Conservation (phyloP, 345 rosid genomes). For the Boechera retrofracta region DNA sequence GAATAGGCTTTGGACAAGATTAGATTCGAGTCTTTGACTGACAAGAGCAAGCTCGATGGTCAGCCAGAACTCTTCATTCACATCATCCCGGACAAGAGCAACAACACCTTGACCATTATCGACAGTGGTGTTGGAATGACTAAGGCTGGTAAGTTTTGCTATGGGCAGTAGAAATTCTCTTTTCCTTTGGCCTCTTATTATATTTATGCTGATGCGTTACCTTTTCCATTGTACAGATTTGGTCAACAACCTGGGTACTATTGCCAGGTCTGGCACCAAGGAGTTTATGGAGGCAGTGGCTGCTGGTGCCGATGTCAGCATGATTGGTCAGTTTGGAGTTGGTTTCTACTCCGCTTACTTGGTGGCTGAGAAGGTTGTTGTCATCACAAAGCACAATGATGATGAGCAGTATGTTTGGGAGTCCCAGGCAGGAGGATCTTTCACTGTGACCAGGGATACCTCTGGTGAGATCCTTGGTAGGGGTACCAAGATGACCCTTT, state of each 20-base stretch:
- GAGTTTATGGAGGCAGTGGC: slow-evolving; percentile 90
- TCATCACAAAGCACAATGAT: slow-evolving; percentile 79
- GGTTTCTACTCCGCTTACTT: slow-evolving; percentile 88
- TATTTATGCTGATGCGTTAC: neutral
- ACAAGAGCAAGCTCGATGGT: slow-evolving; percentile 81
- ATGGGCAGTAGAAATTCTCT: no score
- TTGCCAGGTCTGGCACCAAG: slow-evolving; percentile 89
- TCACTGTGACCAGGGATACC: slow-evolving; percentile 75
- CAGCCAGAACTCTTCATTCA: slow-evolving; percentile 87
- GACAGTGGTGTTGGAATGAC: slow-evolving; percentile 94
- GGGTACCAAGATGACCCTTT: slow-evolving; percentile 75
- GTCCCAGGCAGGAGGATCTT: slow-evolving; percentile 93
- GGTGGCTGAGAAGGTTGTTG: slow-evolving; percentile 83
- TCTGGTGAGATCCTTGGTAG: slow-evolving; percentile 75
- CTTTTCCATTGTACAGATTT: slow-evolving; percentile 50
- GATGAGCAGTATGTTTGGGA: slow-evolving; percentile 90
- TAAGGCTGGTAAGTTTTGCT: slow-evolving; percentile 67
- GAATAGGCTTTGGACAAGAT: slow-evolving; percentile 79
- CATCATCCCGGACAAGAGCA: slow-evolving; percentile 82
- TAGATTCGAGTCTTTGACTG: slow-evolving; percentile 82
- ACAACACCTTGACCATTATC: slow-evolving; percentile 62
- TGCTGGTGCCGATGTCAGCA: slow-evolving; percentile 90
- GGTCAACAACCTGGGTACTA: slow-evolving; percentile 90
- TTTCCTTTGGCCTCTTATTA: neutral
- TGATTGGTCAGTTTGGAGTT: slow-evolving; percentile 91